Evolutionary conservation across 306 rosid genomes (phyloP), one percentile per base, ranked within the genome.

Genomic region (Vigna trinervia): DNA sequence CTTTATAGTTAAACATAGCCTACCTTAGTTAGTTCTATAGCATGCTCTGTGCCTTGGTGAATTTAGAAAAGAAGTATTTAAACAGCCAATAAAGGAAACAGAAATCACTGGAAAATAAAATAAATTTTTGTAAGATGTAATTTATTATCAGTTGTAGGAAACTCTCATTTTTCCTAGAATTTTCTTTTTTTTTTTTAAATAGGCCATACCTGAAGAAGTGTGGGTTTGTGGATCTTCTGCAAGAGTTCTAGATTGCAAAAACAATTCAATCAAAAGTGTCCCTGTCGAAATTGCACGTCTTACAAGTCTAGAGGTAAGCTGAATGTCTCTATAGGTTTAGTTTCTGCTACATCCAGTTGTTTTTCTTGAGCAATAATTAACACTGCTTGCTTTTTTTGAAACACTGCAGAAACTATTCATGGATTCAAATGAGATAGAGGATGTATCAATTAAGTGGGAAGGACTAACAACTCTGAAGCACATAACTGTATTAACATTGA

Each of bases 181-280:
- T 38, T 85, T 59, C 36, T 43, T 77, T 80, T 83, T 85, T 59
- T 41, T 43, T 77, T 80, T 83, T 65, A 81, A 45, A 14, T 79
- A 95, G 98, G 93, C 66, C 73, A 80, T 95, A 70, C 98, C 97
- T 23, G 85, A 84, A 67, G 95, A 90, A 86, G 95, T 92, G 69
- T 95, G 97, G 98, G 75, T 81, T 75, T 86, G 74, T 86, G 91
- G 85, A 73, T 43, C 84, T 83, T 82, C 88, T 69, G 91, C 85
- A 53, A 89, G 97, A 87, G 84, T 90, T 78, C 83, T 89, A 78
- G 92, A 89, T 85, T 86, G 90, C 79, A 85, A 80, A 81, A 86
- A 81, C 75, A 95, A 95, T 83, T 76, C 64, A 46, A 82, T 95
- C 62, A 83, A 22, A 84, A 82, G 74, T 32, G 63, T 95, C 53